Evolutionary conservation across 495 filamentous ascomycete genomes (phyloP).

Genomic region (Aspergillus asperescens): DNA sequence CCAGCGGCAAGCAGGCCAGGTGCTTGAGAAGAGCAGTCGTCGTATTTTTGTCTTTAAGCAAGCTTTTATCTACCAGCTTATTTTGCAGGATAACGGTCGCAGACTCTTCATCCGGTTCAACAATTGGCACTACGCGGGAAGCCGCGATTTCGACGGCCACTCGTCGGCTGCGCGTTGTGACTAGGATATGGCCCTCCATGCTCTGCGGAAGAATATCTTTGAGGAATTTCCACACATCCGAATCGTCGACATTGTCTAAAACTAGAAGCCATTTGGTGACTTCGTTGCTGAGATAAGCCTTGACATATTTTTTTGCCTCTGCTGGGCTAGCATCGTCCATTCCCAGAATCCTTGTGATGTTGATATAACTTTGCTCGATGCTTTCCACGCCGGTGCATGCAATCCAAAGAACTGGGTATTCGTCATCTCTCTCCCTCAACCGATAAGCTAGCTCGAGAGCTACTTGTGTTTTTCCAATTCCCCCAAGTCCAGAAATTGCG

Average conservation of each 20-base stretch:
- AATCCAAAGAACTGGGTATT: background rate
- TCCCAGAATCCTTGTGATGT: background rate
- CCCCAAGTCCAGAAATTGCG: slow-evolving; percentile 34
- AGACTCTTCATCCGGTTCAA: background rate
- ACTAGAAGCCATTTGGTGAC: background rate
- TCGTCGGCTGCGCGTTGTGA: background rate
- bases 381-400: background rate
- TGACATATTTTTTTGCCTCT: background rate
- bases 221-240: background rate
- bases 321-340: background rate
- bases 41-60: slow-evolving; percentile 17
- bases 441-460: slow-evolving; percentile 32
- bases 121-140: background rate
- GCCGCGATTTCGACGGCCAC: background rate
- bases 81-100: background rate
- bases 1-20: background rate
- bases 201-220: background rate
- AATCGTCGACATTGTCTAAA: slow-evolving; percentile 2
- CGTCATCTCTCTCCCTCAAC: slow-evolving; percentile 23
- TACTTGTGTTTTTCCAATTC: slow-evolving; percentile 42
- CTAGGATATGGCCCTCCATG: background rate
- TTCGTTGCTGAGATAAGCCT: background rate
- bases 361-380: background rate
- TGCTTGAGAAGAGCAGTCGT: slow-evolving; percentile 17
- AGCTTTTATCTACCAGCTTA: background rate